Evolutionary conservation across 768 basidiomycete species (phyloP), one percentile per base, ranked within the genome.

Genomic region (Tricholoma terreum): DNA sequence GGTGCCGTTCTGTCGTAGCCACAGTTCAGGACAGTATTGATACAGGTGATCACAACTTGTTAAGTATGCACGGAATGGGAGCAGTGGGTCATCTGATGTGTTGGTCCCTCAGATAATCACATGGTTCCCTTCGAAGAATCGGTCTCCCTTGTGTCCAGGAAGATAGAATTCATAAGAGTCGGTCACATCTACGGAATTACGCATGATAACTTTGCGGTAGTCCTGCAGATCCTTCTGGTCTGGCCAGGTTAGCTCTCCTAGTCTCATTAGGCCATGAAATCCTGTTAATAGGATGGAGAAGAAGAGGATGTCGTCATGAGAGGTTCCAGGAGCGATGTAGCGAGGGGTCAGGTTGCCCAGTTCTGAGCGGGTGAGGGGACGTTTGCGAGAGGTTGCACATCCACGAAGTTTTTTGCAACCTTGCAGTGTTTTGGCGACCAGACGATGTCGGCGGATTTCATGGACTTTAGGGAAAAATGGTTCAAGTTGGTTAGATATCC

Each of bases 301-400:
- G 53, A 77, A 77, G 1, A 77, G 65, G 0, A 17, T 0, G 54
- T 71, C 61, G 36, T 72, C 62, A 22, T 69, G 61, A 30, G 34
- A 10, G 6, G 30, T 33, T n/a, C n/a, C n/a, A n/a, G n/a, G n/a
- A n/a, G n/a, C n/a, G n/a, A n/a, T n/a, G n/a, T n/a, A n/a, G n/a
- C n/a, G n/a, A 1, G 64, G 61, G 2, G 4, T 8, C 19, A 12
- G 14, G 12, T 24, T 4, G 6, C 10, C 11, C 6, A 60, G 35
- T 21, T 59, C 49, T 0, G 17, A 21, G 7, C n/a, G 58, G 14
- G 54, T 42, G 15, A 76, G 59, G 0, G 75, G 63, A 0, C 34
- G 55, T 48, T 74, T 73, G 6, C 70, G 63, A 0, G 31, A 15
- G 6, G 63, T 38, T 0, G 68, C 62, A 0, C 17, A 42, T 9